Evolutionary conservation across 164 flowering plant genomes (phyloP).

Genomic region (Litsea cubeba): DNA sequence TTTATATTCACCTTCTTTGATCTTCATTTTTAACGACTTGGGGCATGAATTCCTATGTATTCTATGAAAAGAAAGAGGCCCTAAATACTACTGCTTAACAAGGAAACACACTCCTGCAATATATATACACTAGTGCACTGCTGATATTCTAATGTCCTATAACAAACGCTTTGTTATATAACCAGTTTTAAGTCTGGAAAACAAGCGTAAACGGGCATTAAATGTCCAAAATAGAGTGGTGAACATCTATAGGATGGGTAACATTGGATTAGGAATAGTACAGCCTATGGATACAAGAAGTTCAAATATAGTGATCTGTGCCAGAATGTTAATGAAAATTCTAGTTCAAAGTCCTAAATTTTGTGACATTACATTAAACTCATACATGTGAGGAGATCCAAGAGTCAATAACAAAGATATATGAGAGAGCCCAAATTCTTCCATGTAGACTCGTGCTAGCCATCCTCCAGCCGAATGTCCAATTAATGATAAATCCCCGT

Average conservation of each 20-base stretch:
- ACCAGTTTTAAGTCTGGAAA: not conserved
- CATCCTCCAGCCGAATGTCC: constrained; percentile 99
- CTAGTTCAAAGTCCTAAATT: not conserved
- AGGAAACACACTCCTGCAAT: not conserved
- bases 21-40: too few relatives aligned
- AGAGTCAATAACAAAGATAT: constrained; percentile 82
- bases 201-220: not conserved
- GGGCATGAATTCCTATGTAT: too few relatives aligned
- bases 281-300: not conserved
- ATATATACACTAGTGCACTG: not conserved
- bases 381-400: constrained; percentile 87
- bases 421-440: constrained; percentile 66
- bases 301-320: not conserved
- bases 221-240: not conserved
- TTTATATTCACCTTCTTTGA: too few relatives aligned
- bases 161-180: not conserved
- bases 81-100: not conserved
- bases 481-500: constrained; percentile 62
- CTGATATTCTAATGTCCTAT: not conserved
- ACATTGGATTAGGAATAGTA: not conserved
- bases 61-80: too few relatives aligned
- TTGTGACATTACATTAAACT: not conserved
- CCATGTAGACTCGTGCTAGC: constrained; percentile 93
- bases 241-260: not conserved
- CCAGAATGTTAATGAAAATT: too few relatives aligned